Evolutionary conservation across 2,329 filamentous ascomycete genomes (phyloP).

Genomic region (Curvularia verruculosa): DNA sequence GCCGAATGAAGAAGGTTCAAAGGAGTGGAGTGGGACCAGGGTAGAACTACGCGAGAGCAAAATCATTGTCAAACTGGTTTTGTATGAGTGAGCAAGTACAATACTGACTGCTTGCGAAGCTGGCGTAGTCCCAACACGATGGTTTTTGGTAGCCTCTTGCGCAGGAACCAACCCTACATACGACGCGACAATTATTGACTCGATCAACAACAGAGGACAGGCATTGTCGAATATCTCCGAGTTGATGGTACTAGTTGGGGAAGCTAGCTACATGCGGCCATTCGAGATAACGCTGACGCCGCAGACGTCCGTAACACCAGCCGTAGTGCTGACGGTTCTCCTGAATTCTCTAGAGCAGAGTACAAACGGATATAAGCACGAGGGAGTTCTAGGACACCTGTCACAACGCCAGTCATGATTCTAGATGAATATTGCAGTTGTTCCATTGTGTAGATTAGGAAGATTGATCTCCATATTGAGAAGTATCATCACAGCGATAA

Average conservation of each 20-base stretch:
- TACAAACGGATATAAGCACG: not conserved
- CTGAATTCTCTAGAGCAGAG: too few species aligned
- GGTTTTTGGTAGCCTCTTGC: slow-evolving; percentile 5
- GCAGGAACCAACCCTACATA: not conserved
- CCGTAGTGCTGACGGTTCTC: too few species aligned
- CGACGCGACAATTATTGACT: not conserved
- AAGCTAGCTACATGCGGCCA: not conserved
- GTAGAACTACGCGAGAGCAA: slow-evolving; percentile 2
- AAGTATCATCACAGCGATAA: not conserved
- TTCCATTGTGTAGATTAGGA: slow-evolving; percentile 15
- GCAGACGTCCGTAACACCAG: not conserved
- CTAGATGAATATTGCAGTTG: slow-evolving; percentile 18
- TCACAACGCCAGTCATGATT: slow-evolving; percentile 24
- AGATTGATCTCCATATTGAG: slow-evolving; percentile 9
- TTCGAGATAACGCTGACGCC: not conserved
- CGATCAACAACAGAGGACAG: not conserved
- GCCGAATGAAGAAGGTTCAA: slow-evolving; percentile 8
- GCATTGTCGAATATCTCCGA: not conserved
- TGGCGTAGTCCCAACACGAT: slow-evolving; percentile 1
- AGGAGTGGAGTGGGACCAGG: not conserved
- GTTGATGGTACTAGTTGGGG: not conserved
- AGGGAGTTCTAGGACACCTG: slow-evolving; percentile 10
- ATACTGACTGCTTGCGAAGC: not conserved
- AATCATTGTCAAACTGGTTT: not conserved
- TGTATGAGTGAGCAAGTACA: not conserved